Conservation (phyloP, 2,329 filamentous ascomycete species). For the Pseudogymnoascus sp. region DNA sequence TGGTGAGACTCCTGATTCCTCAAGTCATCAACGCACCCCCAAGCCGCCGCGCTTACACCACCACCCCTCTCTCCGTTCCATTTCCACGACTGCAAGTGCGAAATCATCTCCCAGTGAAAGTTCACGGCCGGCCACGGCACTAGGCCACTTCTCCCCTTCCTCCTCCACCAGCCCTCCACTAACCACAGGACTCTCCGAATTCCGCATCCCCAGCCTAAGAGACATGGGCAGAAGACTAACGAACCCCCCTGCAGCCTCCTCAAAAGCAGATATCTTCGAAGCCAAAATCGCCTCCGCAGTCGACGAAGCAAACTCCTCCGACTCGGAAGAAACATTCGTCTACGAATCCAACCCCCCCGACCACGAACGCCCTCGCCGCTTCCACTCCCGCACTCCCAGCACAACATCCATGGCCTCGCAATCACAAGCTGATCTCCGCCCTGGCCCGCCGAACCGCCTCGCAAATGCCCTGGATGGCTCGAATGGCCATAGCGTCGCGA, state of each 20-base stretch:
- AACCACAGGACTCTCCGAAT: neutral
- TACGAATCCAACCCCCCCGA: constrained; percentile 95
- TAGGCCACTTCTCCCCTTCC: constrained; percentile 11
- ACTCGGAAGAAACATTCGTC: constrained; percentile 97
- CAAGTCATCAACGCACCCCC: neutral
- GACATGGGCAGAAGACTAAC: constrained; percentile 39
- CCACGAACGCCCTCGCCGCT: constrained; percentile 57
- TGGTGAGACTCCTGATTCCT: constrained; percentile 46
- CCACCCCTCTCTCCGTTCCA: neutral
- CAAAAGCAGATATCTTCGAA: constrained; percentile 97
- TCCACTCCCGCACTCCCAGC: constrained; percentile 91
- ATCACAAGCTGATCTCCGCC: constrained; percentile 59
- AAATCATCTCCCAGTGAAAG: neutral
- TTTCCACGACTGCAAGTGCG: neutral
- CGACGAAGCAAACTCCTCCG: constrained; percentile 90
- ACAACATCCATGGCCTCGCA: constrained; percentile 76
- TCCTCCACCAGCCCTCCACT: constrained; percentile 11
- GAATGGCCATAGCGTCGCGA: constrained; percentile 47
- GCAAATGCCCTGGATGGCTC: constrained; percentile 61
- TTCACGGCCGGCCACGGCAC: neutral
- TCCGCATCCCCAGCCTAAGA: neutral
- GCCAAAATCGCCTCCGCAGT: constrained; percentile 93
- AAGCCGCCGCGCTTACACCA: neutral
- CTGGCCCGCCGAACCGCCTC: constrained; percentile 54
- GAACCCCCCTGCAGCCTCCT: constrained; percentile 55